Base-by-base conservation (phyloP, 2,329 filamentous ascomycete genomes). In the Aspergillus latus region DNA sequence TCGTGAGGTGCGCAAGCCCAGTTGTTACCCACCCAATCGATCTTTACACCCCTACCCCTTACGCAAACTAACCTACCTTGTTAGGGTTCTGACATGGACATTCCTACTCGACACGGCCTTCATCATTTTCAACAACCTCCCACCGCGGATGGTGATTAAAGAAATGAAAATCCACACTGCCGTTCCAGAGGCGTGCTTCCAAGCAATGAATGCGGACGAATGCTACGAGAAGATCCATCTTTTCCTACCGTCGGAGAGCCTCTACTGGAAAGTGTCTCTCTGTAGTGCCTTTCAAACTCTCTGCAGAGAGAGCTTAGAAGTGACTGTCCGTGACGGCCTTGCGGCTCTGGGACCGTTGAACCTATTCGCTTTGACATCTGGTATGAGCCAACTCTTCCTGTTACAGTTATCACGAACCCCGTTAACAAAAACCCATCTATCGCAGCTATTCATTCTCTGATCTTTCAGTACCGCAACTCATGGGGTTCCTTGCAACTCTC, bases 51-150 rank as follows among this genome's bases (percentile, higher is more conserved):
- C 21, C 21, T 21, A 21, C 21, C 21, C 21, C 21, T 21, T 21
- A 21, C 21, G 21, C 21, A 21, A 21, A 21, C 21, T 21, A 21
- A 21, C 21, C 21, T 21, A 21, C 21, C 21, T 21, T 21, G 21
- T 21, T 15, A 63, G 63, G 7, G n/a, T 60, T 1, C 68, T 75
- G 32, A 59, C 67, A 2, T 76, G 67, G 65, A 66, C 74, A 4
- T 74, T 74, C 29, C 58, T 76, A 3, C 57, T 76, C 10, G 74
- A 76, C 49, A 71, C 73, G 0, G 72, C 72, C 0, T 76, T 76
- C 51, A 68, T 73, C 29, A 75, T 74, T 10, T 76, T 76, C 62
- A 75, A 76, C 62, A 76, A 76, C 36, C 56, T 72, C 0, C 74
- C 74, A 1, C 73, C 73, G n/a, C 65, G 74, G 10, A 71, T 76